Base-by-base conservation (phyloP, 208 protist species). In the Chromosphaera perkinsii region DNA sequence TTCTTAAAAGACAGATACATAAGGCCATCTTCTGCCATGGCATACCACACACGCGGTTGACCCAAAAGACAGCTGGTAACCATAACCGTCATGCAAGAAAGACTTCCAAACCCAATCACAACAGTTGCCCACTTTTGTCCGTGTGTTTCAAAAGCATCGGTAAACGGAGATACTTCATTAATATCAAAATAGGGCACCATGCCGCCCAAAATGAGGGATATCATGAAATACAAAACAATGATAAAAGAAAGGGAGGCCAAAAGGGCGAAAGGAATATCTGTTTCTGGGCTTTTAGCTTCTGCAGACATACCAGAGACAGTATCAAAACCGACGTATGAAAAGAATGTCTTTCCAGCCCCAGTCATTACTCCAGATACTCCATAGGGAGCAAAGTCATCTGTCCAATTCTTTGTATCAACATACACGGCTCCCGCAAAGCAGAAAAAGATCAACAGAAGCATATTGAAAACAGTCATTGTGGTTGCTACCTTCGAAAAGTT, bases 321-420 rank as follows among this genome's bases (percentile, higher is more conserved):
- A 49, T 64, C 58, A 27, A 64, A 51, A 45, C 58, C 58, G 22
- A 64, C 14, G 33, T 64, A 64, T 14, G 37, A 10, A n/a, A 64
- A 64, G 58, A 64, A 64, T 17, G 45, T 37, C 5, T 26, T 45
- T 5, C 40, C 58, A 32, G 58, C 58, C 17, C 58, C 58, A 14
- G 24, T 2, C n/a, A 51, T 64, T 4, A n/a, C 49, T 9, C 58
- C 58, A 3, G 3, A 2, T n/a, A 64, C 40, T 2, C 58, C 39
- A 32, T 22, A 64, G 3, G 58, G 58, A 4, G 22, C 22, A 17
- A 64, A 64, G 20, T 3, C 7, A 9, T 14, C n/a, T n/a, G n/a
- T 64, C 33, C 36, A 64, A 36, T 48, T 45, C 17, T 29, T n/a
- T 49, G 58, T 9, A 49, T 64, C 33, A 31, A 64, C 58, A 27